Conservation (phyloP, 495 filamentous ascomycete species). For the Penicillium pancosmium region DNA sequence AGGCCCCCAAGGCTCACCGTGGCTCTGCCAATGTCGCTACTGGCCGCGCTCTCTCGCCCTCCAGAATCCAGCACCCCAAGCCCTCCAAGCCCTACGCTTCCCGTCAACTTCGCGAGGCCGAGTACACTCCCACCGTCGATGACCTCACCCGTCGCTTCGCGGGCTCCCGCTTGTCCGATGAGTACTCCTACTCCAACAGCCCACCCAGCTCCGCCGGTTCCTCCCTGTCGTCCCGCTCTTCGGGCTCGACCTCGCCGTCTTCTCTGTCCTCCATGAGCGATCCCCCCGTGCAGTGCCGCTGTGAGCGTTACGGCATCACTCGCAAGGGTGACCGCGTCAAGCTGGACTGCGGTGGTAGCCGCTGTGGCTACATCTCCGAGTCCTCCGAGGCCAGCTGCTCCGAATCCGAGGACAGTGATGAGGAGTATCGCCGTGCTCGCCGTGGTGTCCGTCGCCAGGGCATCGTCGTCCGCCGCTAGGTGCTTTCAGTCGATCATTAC, state of each 20-base stretch:
- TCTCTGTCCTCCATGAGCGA: slow-evolving; percentile 76
- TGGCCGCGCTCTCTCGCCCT: slow-evolving; percentile 81
- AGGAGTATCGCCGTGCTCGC: slow-evolving; percentile 53
- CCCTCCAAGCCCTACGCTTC: slow-evolving; percentile 84
- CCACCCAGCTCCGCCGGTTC: slow-evolving; percentile 76
- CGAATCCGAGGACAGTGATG: slow-evolving; percentile 61
- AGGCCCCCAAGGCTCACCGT: slow-evolving; percentile 33
- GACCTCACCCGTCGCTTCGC: slow-evolving; percentile 75
- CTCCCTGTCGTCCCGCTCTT: slow-evolving; percentile 72
- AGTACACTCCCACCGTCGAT: slow-evolving; percentile 72
- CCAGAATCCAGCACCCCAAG: slow-evolving; percentile 88
- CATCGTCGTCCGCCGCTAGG: slow-evolving; percentile 66
- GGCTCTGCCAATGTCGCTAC: slow-evolving; percentile 69
- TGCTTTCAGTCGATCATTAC: slow-evolving; percentile 8
- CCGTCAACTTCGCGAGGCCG: slow-evolving; percentile 76
- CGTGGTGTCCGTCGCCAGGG: slow-evolving; percentile 69
- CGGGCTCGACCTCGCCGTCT: slow-evolving; percentile 69
- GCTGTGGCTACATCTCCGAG: slow-evolving; percentile 75
- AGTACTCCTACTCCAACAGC: slow-evolving; percentile 62
- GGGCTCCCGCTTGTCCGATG: slow-evolving; percentile 70
- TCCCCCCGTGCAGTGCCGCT: slow-evolving; percentile 71
- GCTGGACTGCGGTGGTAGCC: slow-evolving; percentile 86
- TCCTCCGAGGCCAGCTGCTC: slow-evolving; percentile 55
- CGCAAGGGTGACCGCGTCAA: slow-evolving; percentile 88
- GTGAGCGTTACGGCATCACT: slow-evolving; percentile 95